Conservation (phyloP, 169 alveolate species). For the Amoebophrya sp. region DNA sequence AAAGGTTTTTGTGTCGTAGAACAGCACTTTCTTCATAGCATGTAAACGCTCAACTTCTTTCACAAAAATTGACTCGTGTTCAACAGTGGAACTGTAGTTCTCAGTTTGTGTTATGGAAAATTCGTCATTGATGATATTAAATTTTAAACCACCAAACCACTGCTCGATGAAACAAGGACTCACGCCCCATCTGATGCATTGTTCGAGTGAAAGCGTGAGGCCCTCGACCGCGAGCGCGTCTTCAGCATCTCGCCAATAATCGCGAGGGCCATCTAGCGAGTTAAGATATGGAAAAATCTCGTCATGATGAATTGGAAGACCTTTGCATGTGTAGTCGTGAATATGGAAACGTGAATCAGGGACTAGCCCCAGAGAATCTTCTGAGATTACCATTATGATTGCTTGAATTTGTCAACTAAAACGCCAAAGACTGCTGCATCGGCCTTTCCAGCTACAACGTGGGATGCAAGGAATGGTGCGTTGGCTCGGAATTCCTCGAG, state of each 20-base stretch:
- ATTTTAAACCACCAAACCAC: not conserved
- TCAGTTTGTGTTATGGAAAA: not conserved
- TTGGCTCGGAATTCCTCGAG: too few species aligned
- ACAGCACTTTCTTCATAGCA: not conserved
- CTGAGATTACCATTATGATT: too few species aligned
- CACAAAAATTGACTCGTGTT: not conserved
- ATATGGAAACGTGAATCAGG: too few species aligned
- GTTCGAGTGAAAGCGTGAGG: not conserved
- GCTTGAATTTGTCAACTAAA: too few species aligned
- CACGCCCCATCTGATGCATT: not conserved
- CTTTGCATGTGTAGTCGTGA: too few species aligned
- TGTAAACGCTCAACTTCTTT: not conserved
- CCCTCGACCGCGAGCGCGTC: not conserved
- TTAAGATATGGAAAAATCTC: not conserved
- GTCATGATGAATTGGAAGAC: too few species aligned
- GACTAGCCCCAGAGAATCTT: too few species aligned
- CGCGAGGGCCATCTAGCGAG: not conserved
- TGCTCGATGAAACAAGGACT: not conserved
- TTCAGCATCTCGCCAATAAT: not conserved
- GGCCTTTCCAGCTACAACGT: too few species aligned
- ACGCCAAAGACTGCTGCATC: too few species aligned
- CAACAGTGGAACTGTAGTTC: not conserved
- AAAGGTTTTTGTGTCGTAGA: not conserved
- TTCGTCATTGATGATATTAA: not conserved
- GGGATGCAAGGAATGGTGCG: too few species aligned